Conservation (phyloP, 805 yeast genomes). For the Starmerella stigmatis region DNA sequence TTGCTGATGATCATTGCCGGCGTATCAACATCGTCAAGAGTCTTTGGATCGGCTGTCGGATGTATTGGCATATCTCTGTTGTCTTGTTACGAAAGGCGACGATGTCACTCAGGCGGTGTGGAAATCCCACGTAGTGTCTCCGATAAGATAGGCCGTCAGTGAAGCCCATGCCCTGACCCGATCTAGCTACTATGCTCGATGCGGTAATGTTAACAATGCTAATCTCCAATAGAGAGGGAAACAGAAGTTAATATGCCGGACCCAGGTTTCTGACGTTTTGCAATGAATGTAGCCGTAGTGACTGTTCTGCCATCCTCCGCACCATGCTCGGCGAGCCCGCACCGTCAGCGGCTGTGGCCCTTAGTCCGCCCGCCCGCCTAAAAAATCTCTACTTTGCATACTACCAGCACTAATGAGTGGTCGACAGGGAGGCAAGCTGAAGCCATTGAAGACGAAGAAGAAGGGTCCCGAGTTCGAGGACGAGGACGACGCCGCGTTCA, state of each 20-base stretch:
- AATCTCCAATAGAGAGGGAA: too few species aligned
- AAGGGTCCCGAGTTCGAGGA: conserved; percentile 64
- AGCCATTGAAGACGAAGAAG: conserved; percentile 78
- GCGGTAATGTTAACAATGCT: too few species aligned
- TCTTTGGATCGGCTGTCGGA: not conserved
- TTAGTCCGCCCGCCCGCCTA: not conserved
- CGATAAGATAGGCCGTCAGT: conserved; percentile 5
- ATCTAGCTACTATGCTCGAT: too few species aligned
- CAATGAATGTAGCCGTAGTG: too few species aligned
- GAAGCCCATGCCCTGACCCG: too few species aligned
- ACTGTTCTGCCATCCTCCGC: too few species aligned
- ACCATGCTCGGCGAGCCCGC: too few species aligned
- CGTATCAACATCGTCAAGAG: conserved; percentile 13
- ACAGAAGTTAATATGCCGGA: too few species aligned
- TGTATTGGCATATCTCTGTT: too few species aligned
- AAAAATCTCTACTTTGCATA: not conserved
- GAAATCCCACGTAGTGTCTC: not conserved
- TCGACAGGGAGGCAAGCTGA: conserved; percentile 94
- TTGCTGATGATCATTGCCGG: conserved; percentile 16
- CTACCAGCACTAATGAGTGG: conserved; percentile 56
- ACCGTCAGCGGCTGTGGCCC: not conserved
- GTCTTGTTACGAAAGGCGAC: too few species aligned
- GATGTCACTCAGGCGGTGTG: too few species aligned
- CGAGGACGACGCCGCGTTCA: conserved; percentile 83
- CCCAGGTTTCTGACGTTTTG: too few species aligned